Base-by-base conservation (phyloP, 345 rosid species). In the Dipteronia sinensis region DNA sequence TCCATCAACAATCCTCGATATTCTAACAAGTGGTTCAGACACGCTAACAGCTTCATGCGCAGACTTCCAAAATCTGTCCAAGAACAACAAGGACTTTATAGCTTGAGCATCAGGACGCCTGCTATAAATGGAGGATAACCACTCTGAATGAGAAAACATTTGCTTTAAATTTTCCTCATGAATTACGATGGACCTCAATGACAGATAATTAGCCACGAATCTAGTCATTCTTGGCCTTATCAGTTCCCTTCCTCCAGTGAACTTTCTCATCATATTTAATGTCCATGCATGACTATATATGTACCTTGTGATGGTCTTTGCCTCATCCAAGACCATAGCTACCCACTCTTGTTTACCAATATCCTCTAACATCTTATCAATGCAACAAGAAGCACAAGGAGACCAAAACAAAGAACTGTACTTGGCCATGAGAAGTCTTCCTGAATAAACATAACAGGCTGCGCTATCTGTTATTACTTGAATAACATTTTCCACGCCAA, bases 281-380 rank as follows among this genome's bases (percentile, higher is more conserved):
- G 77, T 78, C 84, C 80, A 81, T 9, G 81, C 76, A 71, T 87
- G 83, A 65, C 87, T 81, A 75, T 85, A 78, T 6, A 89, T 79
- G 78, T 85, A 89, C 65, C 20, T 79, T 23, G 83, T 51, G 40
- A 89, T 79, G 64, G 56, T 81, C 77, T 82, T 87, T 42, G 90
- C 90, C 76, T 89, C 87, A 71, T 78, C 85, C 73, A 87, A 77
- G 62, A 83, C 89, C 34, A 66, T 70, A 53, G 76, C 76, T 34
- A 85, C 83, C 85, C 83, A 81, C 19, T 82, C 88, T 42, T 69
- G 85, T 72, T 89, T 86, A 65, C 86, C 79, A 23, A 86, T 85
- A 55, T 87, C 89, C 73, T 88, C 92, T 79, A 90, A 73, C 85
- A 88, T 87, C 72, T 87, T 79, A 81, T 85, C 83, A 7, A 90